Base-by-base conservation (phyloP, 2,329 filamentous ascomycete species). In the Nothophoma quercina region DNA sequence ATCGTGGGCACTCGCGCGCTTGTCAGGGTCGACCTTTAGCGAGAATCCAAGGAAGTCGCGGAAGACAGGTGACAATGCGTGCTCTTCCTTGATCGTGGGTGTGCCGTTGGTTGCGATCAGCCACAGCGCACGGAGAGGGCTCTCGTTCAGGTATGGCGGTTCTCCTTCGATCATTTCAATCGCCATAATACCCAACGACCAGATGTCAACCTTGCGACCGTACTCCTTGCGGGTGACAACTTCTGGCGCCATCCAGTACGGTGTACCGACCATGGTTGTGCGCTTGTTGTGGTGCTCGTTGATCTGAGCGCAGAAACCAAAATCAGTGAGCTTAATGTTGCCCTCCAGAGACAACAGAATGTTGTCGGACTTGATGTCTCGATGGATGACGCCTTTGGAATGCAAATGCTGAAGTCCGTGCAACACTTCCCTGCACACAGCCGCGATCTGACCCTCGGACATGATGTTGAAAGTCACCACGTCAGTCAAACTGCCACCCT, bases 111-210 rank as follows among this genome's bases (percentile, higher is more conserved):
- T 98, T 46, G 95, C 95, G 73, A 99, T 99, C 65, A 99, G 79
- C 83, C 95, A 99, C 29, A 99, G 82, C 1, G 95, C 95, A 55
- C 93, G 87, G 19, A 99, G 82, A 5, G 95, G 95, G 29, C 91
- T 96, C 75, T 99, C 95, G 30, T 93, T 98, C 53, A 99, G 82
- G 72, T 98, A 99, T 19, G 95, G 95, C 10, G 95, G 95, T 75
- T 98, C 95, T 72, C 93, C 95, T 78, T 98, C 95, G 61, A 99
- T 96, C 95, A 99, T 99, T 77, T 99, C 95, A 68, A 99, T 98
- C 7, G 95, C 92, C 95, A 99, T 98, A 78, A 99, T 99, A 53
- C 95, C 95, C 35, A 99, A 80, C 53, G 91, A 96, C 95, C 95
- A 99, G 64, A 99, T 97, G 71, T 99, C 95, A 47, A 99, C 93